Base-by-base conservation (phyloP, 345 rosid species). In the Linum usitatissimum region DNA sequence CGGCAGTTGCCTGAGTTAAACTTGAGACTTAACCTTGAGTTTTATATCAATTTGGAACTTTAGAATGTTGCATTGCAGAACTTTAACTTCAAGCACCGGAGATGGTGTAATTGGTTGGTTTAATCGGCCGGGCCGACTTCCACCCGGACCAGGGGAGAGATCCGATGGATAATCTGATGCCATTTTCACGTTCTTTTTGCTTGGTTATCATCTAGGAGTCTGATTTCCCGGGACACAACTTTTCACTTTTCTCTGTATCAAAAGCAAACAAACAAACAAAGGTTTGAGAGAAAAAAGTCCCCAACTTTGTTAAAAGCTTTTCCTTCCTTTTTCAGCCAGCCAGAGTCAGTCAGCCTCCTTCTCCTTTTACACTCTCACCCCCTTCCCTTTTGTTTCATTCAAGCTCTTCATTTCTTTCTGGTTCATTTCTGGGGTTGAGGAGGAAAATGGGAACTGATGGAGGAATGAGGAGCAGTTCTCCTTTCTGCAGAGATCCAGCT, bases 111-210 rank as follows among this genome's bases (percentile, higher is more conserved):
- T 23, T 2, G 28, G 28, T 23, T 23, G 28, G 1, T 23, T 23
- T 23, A 23, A 23, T 23, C 28, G 28, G 28, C 28, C 28, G 28
- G 28, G 28, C 28, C 2, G 28, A 23, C 28, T 23, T 2, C 28
- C 28, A 23, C 28, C 28, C 28, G 28, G 28, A 23, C 28, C 28
- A 23, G 28, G 28, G 28, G 28, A 23, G 28, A 23, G 28, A 34
- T 34, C 38, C 38, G 38, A 34, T 34, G 6, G 28, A 23, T 23
- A 23, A 23, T 23, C 71, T 70, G 78, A 71, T 74, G 76, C 73
- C 38, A 34, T 4, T 62, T 75, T 45, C 81, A 74, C 84, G 82
- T 72, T 79, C 82, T 75, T 80, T 79, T 57, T 73, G 77, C 84
- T 79, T 77, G 71, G 62, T 67, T 20, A 57, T 19, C 68, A 63